Evolutionary conservation across 805 yeast species (phyloP), one percentile per base, ranked within the genome.

Genomic region (Cyberlindnera nakhonratchasimensis): DNA sequence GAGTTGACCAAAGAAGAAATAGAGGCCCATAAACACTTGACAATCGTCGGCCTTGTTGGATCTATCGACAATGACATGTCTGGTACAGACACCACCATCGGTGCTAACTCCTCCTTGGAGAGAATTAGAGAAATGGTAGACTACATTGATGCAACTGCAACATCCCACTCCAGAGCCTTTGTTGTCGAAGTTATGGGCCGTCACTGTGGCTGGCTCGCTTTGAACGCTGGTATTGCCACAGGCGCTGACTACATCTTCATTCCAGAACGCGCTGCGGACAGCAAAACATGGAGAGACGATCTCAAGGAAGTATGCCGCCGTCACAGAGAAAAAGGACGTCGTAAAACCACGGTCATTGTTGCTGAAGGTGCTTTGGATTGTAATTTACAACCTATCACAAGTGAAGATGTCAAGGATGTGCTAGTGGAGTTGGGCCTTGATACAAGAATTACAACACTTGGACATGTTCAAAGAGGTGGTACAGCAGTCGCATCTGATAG

Each of bases 381-480:
- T 52, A 82, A 86, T 46, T 74, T 91, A 61, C 73, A 80, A 45
- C 95, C 93, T 34, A 87, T 93, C 54, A 75, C 90, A 10, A 74
- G 95, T 14, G 79, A 80, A 25, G 79, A 80, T 49, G 98, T 93
- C 45, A 82, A 84, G 65, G 79, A 87, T 39, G 93, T 83, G 14
- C 72, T 93, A 45, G 86, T 86, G 35, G 82, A 81, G 42, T 22
- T 93, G 48, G 96, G 96, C 11, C 75, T 93, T 42, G 99, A 93
- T 63, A 91, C 98, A 5, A 80, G 98, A 64, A 82, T 91, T 56
- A 93, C 99, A 31, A 87, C 95, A 11, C 72, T 93, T 55, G 99
- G 99, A 42, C 99, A 93, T 64, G 97, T 93, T 41, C 99, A 93
- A 72, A 80, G 99, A 68, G 99, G 99, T 70, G 99, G 99, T 65